Percentiles rank a stretch among this genome's conserved stretches.
phyloP scores from a whole-genome alignment of 352 stramenopile genomes.

The Globisporangium emineosum region DNA sequence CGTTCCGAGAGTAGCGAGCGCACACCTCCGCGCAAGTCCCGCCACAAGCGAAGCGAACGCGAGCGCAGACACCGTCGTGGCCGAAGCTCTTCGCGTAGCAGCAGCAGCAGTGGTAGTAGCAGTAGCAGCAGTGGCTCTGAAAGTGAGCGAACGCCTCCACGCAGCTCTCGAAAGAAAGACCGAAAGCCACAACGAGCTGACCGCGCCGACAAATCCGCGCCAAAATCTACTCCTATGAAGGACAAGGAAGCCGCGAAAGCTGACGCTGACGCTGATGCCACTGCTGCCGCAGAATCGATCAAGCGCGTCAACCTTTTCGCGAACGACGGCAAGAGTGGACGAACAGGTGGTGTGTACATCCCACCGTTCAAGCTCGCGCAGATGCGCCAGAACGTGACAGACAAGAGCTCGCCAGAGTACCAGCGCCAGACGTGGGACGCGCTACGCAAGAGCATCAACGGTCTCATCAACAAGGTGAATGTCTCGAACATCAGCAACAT shows the following conservation, averaged over 20 bases:
- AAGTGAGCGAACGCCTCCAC: slow-evolving; percentile 22
- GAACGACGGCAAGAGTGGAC: slow-evolving; percentile 42
- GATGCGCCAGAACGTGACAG: slow-evolving; percentile 48
- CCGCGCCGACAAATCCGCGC: slow-evolving; percentile 1
- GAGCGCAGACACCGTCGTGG: slow-evolving; percentile 6
- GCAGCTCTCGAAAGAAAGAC: slow-evolving; percentile 14
- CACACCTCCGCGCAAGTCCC: slow-evolving; percentile 12
- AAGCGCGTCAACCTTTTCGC: slow-evolving; percentile 34
- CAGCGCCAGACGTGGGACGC: slow-evolving; percentile 95
- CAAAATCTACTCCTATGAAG: not conserved
- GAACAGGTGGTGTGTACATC: slow-evolving; percentile 91
- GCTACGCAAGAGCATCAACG: slow-evolving; percentile 97
- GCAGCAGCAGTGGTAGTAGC: not conserved
- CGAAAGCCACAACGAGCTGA: not conserved
- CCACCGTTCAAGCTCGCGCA: slow-evolving; percentile 91
- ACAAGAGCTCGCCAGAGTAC: slow-evolving; percentile 67
- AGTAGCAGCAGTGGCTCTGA: slow-evolving; percentile 10
- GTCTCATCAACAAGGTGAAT: slow-evolving; percentile 97
- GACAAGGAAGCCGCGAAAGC: not conserved
- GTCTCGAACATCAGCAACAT: slow-evolving; percentile 94
- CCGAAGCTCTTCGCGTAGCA: slow-evolving; percentile 10
- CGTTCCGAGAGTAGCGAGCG: slow-evolving; percentile 12
- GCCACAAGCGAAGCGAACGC: slow-evolving; percentile 8
- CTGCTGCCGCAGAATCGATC: slow-evolving; percentile 8
- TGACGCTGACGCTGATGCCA: not conserved